Evolutionary conservation across 1,284 basidiomycete genomes (phyloP).

Genomic region (Irpex rosettiformis): DNA sequence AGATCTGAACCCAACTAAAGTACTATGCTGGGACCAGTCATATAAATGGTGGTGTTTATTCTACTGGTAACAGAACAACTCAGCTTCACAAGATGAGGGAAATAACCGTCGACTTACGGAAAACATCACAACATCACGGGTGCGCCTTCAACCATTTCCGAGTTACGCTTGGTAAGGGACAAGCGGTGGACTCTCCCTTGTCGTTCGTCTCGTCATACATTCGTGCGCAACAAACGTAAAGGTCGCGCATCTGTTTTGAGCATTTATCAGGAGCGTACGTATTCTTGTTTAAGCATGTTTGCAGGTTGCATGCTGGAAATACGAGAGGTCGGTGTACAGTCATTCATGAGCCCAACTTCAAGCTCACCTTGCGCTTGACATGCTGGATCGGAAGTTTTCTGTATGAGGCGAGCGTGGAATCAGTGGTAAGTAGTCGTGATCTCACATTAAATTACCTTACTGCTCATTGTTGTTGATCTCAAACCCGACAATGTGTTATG

Average conservation of each 20-base stretch:
- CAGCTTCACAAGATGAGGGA: not conserved
- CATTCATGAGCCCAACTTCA: too few species aligned
- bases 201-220: constrained; percentile 47
- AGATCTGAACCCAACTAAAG: too few species aligned
- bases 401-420: not conserved
- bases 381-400: constrained; percentile 6
- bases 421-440: not conserved
- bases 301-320: constrained; percentile 56
- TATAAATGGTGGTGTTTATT: too few species aligned
- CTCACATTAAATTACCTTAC: not conserved
- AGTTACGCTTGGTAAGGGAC: constrained; percentile 53
- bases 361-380: constrained; percentile 17
- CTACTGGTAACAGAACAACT: too few species aligned
- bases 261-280: constrained; percentile 65
- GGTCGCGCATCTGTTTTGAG: constrained; percentile 42
- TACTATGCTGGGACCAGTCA: too few species aligned
- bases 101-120: not conserved
- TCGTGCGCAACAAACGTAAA: constrained; percentile 57
- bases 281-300: constrained; percentile 59
- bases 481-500: too few species aligned
- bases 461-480: too few species aligned
- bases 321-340: too few species aligned
- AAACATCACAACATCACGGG: constrained; percentile 17
- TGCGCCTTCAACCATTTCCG: constrained; percentile 59
- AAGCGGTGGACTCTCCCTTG: constrained; percentile 54